Conservation (phyloP, 345 rosid genomes). For the Streptanthus diversifolius region DNA sequence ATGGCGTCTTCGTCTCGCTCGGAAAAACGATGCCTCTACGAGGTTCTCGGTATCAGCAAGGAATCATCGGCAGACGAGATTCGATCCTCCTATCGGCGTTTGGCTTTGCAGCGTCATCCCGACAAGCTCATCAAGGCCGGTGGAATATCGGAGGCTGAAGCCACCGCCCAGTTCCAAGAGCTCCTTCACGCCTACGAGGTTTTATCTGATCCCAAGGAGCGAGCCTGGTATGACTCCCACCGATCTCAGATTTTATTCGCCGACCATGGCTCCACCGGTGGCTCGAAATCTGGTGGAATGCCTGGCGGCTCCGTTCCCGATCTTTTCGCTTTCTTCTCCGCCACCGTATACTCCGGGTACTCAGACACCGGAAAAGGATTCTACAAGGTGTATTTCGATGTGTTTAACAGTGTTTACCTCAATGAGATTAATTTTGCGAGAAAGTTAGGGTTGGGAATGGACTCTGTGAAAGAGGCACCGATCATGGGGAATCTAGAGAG, state of each 20-base stretch:
- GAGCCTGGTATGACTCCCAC: constrained; percentile 93
- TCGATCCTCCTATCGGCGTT: constrained; percentile 69
- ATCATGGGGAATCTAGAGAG: constrained; percentile 84
- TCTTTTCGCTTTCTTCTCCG: constrained; percentile 77
- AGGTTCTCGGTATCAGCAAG: constrained; percentile 57
- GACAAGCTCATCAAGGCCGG: constrained; percentile 91
- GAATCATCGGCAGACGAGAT: constrained; percentile 76
- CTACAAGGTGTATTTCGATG: constrained; percentile 75
- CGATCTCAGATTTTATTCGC: constrained; percentile 94
- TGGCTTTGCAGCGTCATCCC: constrained; percentile 92
- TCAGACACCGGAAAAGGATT: constrained; percentile 74
- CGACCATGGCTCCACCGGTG: constrained; percentile 40
- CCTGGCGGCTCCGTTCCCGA: constrained; percentile 51
- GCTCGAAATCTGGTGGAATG: constrained; percentile 40
- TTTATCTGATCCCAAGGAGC: constrained; percentile 84
- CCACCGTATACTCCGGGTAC: constrained; percentile 61
- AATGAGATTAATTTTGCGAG: constrained; percentile 61
- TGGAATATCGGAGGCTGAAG: constrained; percentile 66
- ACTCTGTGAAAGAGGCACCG: constrained; percentile 65
- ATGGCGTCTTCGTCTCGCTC: constrained; percentile 51
- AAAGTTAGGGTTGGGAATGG: constrained; percentile 56
- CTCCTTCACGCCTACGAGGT: constrained; percentile 82
- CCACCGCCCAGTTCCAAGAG: constrained; percentile 93
- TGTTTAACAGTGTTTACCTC: constrained; percentile 53
- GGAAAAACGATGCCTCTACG: constrained; percentile 89